Evolutionary conservation across 805 yeast species (phyloP), one percentile per base, ranked within the genome.

Genomic region (Saturnispora sekii): DNA sequence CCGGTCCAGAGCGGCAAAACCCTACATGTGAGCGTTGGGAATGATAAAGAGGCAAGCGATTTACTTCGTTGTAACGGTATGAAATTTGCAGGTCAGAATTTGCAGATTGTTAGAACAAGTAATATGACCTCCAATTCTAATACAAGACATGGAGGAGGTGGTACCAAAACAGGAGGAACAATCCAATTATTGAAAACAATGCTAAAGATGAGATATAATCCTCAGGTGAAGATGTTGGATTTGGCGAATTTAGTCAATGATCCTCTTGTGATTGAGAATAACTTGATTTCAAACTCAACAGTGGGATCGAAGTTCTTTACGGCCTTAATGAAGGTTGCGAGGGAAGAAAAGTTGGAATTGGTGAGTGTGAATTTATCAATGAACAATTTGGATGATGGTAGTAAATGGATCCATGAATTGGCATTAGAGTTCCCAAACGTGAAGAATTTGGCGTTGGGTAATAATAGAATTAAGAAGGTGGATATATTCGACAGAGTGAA

Each of bases 311-410:
- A 90, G 62, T 81, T 88, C 73, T 87, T 90, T 61, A 83, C 87
- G 10, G 97, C 97, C 1, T 65, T 93, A 51, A 77, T 90, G 83
- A 84, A 82, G 58, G 63, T 90, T 8, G 95, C 95, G 1, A 64
- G 68, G 3, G 75, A 76, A 43, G 63, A 63, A 30, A 53, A 54
- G 3, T 31, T 60, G n/a, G 77, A 75, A 26, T 81, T 88, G 4
- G 81, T 79, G 29, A 80, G 87, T 46, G 76, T 89, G 7, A 84
- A 81, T 60, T 61, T 87, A 32, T 75, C 89, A 16, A 68, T 68
- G 45, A 84, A 93, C 60, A 70, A 72, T 45, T 62, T 93, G 34
- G 95, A 86, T 55, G 70, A 85, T 33, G 57, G 69, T 32, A 63
- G 72, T 12, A 55, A 63, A 29, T 62, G 73, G 21, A 68, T 89